phyloP scores from a whole-genome alignment of 345 rosid species.

The Hibiscus mutabilis region DNA sequence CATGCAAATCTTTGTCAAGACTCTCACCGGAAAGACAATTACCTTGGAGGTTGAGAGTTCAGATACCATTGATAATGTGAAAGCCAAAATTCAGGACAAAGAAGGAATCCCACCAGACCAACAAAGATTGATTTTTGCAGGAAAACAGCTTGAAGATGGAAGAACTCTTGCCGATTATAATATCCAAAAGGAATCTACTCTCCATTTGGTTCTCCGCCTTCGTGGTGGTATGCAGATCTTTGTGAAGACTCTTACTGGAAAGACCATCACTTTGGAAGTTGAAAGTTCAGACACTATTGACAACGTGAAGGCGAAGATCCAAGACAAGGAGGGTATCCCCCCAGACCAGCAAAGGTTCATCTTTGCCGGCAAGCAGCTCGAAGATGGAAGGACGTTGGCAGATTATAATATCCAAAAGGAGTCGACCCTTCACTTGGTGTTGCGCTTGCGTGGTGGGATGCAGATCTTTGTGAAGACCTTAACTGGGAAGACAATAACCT shows the following conservation, averaged over 20 bases:
- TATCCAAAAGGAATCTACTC: background rate
- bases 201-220: background rate
- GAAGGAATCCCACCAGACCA: background rate
- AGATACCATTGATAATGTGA: background rate
- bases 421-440: background rate
- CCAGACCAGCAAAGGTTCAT: background rate
- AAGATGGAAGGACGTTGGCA: background rate
- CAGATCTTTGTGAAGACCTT: background rate
- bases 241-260: background rate
- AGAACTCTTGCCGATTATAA: background rate
- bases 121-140: background rate
- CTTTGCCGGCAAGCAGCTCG: background rate
- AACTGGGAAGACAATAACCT: background rate
- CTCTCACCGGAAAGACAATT: background rate
- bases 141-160: background rate
- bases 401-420: background rate
- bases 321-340: background rate
- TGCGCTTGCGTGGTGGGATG: slow-evolving; percentile 2
- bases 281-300: background rate
- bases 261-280: background rate
- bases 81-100: background rate
- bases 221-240: background rate
- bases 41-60: background rate
- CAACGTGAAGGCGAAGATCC: background rate
- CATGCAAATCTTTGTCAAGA: background rate